Conservation (phyloP, 208 protist genomes). For the Leishmania tarentolae region DNA sequence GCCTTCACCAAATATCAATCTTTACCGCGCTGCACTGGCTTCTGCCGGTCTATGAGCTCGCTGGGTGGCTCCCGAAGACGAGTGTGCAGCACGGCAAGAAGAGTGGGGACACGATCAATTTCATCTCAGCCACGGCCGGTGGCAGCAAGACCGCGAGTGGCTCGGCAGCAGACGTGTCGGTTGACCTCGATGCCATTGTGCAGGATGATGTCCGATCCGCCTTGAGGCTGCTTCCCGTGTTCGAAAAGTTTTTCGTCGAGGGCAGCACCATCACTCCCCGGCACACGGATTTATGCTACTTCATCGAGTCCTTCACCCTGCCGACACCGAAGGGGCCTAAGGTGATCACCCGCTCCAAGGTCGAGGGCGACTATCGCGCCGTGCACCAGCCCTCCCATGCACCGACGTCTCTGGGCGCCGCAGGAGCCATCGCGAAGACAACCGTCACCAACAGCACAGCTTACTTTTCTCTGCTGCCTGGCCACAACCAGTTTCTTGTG, state of each 20-base stretch:
- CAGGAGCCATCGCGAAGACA: slow-evolving; percentile 19
- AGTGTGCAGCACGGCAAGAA: slow-evolving; percentile 4
- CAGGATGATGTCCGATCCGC: slow-evolving; percentile 32
- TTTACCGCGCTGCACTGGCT: slow-evolving; percentile 65
- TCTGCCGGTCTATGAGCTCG: slow-evolving; percentile 57
- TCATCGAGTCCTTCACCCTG: slow-evolving; percentile 53
- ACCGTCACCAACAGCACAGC: slow-evolving; percentile 56
- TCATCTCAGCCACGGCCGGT: slow-evolving; percentile 1
- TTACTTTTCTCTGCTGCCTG: slow-evolving; percentile 66
- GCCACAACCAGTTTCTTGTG: slow-evolving; percentile 74
- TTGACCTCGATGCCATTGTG: slow-evolving; percentile 1
- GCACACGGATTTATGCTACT: slow-evolving; percentile 49
- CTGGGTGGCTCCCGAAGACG: slow-evolving; percentile 42
- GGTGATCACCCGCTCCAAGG: slow-evolving; percentile 57
- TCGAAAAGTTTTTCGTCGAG: slow-evolving; percentile 58
- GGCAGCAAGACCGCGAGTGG: slow-evolving; percentile 1
- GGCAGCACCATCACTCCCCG: slow-evolving; percentile 55
- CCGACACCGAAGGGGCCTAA: slow-evolving; percentile 70
- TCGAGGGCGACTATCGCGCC: slow-evolving; percentile 49
- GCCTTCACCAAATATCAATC: slow-evolving; percentile 38
- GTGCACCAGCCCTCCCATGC: slow-evolving; percentile 17
- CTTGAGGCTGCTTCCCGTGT: slow-evolving; percentile 43
- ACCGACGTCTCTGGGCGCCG: slow-evolving; percentile 10
- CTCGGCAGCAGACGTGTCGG: slow-evolving; percentile 2
- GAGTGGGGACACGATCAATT: neutral